phyloP scores from a whole-genome alignment of 1,284 basidiomycete genomes.

The Irpex sp. region DNA sequence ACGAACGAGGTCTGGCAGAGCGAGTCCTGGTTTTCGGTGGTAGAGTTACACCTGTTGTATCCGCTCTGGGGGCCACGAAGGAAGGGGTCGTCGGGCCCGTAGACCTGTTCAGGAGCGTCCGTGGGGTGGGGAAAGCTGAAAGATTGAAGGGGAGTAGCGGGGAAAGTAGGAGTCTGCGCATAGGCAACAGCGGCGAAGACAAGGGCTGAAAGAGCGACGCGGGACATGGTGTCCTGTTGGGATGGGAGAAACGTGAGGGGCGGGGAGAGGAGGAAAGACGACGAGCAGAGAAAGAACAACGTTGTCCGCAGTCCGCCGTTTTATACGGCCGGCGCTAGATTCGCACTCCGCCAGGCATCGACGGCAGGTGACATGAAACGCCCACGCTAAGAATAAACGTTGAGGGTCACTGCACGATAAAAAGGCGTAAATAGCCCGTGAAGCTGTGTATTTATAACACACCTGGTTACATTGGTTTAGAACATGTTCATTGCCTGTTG shows the following conservation, averaged over 20 bases:
- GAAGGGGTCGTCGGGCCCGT: conserved; percentile 30
- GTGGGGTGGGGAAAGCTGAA: conserved; percentile 37
- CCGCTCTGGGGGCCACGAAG: conserved; percentile 58
- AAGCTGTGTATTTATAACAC: no score
- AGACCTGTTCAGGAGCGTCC: conserved; percentile 36
- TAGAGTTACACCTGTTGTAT: conserved; percentile 71
- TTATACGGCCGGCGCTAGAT: conserved; percentile 12
- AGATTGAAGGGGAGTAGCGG: conserved; percentile 37
- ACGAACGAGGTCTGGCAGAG: conserved; percentile 62
- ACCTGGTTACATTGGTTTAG: no score
- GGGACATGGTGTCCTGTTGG: conserved; percentile 31
- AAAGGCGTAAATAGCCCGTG: no score
- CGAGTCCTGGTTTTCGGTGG: conserved; percentile 57
- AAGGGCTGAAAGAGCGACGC: conserved; percentile 41
- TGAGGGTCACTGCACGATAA: no score
- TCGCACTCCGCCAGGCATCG: conserved; percentile 8
- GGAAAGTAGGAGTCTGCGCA: conserved; percentile 28
- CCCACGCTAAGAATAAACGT: not conserved
- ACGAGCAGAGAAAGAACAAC: conserved; percentile 6
- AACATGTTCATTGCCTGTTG: no score
- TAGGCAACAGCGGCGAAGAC: conserved; percentile 34
- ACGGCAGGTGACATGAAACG: not conserved
- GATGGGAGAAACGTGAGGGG: conserved; percentile 3
- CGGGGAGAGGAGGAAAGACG: conserved; percentile 4
- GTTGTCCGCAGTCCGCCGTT: conserved; percentile 3